Percentiles rank a stretch among this genome's conserved stretches.
Evolutionary conservation across 441 rosid genomes (phyloP).

Genomic region (Eruca vesicaria): DNA sequence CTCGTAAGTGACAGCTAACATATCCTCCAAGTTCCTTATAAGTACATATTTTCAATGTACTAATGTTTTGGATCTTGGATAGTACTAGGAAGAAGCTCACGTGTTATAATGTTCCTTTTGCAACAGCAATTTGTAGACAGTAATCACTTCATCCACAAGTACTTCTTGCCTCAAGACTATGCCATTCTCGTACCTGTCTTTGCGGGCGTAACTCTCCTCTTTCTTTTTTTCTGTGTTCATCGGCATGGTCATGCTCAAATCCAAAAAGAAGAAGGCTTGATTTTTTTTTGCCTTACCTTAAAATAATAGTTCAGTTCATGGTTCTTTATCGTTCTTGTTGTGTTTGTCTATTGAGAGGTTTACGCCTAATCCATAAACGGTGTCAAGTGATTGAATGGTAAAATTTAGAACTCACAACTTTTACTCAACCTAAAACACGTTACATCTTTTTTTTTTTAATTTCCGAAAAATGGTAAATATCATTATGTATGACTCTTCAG

Average conservation of each 20-base stretch:
- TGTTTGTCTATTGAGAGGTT: conserved; percentile 7
- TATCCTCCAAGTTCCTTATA: too few species aligned
- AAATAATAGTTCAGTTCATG: not conserved
- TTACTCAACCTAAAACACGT: too few species aligned
- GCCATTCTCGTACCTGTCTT: conserved; percentile 82
- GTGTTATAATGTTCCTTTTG: conserved; percentile 13
- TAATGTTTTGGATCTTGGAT: too few species aligned
- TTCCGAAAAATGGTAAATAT: too few species aligned
- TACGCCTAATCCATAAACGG: not conserved
- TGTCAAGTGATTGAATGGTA: not conserved
- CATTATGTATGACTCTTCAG: too few species aligned
- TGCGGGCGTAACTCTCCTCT: conserved; percentile 71
- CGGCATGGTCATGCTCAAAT: conserved; percentile 81
- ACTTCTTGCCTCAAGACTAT: conserved; percentile 86
- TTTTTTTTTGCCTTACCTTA: not conserved
- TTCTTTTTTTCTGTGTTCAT: conserved; percentile 65
- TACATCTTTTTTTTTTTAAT: too few species aligned
- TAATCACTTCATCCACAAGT: conserved; percentile 85
- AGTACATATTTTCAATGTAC: too few species aligned
- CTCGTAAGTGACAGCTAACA: conserved; percentile 43
- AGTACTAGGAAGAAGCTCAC: too few species aligned
- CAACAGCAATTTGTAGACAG: conserved; percentile 94
- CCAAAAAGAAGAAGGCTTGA: conserved; percentile 76
- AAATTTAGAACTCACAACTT: not conserved
- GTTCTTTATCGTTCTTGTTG: not conserved